Evolutionary conservation across 352 stramenopile genomes (phyloP), one percentile per base, ranked within the genome.

Genomic region (Pythium brassicae): DNA sequence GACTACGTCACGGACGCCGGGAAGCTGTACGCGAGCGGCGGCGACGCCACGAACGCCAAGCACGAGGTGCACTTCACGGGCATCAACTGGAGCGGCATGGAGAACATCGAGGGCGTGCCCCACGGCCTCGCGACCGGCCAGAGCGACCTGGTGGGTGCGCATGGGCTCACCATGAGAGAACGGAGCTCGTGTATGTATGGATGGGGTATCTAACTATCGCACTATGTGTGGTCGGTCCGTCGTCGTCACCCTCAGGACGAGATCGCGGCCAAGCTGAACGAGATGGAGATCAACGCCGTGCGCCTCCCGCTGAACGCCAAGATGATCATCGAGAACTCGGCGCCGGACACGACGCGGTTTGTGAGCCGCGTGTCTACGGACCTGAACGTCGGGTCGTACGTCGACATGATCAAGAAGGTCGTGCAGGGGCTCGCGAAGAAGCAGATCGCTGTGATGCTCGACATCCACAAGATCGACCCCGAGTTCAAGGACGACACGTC

Each of bases 61-160:
- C 55, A 87, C 58, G 72, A 86, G 46, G 63, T 93, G 8, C 71
- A 83, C 43, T 87, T 93, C 53, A 93, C 80, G n/a, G 83, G 83
- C 35, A 89, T 93, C 66, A 93, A 93, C 64, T 93, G 83, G 83
- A 93, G 81, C 49, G 83, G 83, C 51, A 93, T 93, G 83, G 83
- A 93, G 66, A 91, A 93, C 60, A 27, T 63, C 0, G 81, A 91
- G 48, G 83, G 83, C 14, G 81, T 93, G 22, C 83, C 83, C 1
- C 80, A 93, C 52, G 83, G 83, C 10, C 69, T 93, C 4, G 80
- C 81, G 0, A 78, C 67, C 5, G 79, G 81, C 20, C 80, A 91
- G 68, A 76, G 64, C 44, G 78, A 86, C 43, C 47, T 91, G 47
- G 81, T 74, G 61, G 20, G 17, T 11, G 14, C 32, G 32, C n/a